Conservation (phyloP, 768 basidiomycete genomes). For the Lactarius indigo region DNA sequence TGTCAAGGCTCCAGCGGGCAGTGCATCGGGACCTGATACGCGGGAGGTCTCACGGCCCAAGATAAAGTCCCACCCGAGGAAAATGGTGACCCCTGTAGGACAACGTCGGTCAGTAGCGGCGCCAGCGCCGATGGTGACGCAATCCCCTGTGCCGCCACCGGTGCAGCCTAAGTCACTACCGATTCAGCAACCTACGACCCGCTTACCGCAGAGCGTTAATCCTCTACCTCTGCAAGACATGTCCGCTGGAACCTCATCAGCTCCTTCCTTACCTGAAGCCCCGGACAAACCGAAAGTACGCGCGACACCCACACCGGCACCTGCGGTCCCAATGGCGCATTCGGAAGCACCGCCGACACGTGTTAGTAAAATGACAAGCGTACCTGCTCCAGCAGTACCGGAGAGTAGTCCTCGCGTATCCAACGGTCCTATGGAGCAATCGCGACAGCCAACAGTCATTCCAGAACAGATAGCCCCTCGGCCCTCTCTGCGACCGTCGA, state of each 20-base stretch:
- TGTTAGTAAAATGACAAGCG: not conserved
- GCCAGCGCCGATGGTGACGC: not conserved
- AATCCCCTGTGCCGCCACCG: not conserved
- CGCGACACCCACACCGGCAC: not conserved
- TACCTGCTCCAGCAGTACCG: not conserved
- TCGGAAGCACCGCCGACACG: not conserved
- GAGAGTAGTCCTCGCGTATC: not conserved
- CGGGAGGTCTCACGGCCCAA: conserved; percentile 3
- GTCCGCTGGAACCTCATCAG: not conserved
- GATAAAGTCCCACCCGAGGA: conserved; percentile 17
- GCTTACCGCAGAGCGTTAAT: not conserved
- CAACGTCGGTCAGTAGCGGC: conserved; percentile 1
- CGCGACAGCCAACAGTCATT: not conserved
- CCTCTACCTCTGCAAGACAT: not conserved
- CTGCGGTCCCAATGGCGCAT: not conserved
- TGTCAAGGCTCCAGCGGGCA: not conserved
- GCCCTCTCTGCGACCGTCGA: not conserved
- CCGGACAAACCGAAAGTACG: not conserved
- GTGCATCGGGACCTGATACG: not conserved
- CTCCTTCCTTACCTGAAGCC: not conserved
- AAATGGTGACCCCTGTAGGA: not conserved
- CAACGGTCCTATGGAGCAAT: not conserved
- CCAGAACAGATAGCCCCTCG: not conserved
- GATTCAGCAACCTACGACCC: not conserved
- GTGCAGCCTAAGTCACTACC: not conserved